Evolutionary conservation across 768 basidiomycete genomes (phyloP).

Genomic region (Rickenella mellea): DNA sequence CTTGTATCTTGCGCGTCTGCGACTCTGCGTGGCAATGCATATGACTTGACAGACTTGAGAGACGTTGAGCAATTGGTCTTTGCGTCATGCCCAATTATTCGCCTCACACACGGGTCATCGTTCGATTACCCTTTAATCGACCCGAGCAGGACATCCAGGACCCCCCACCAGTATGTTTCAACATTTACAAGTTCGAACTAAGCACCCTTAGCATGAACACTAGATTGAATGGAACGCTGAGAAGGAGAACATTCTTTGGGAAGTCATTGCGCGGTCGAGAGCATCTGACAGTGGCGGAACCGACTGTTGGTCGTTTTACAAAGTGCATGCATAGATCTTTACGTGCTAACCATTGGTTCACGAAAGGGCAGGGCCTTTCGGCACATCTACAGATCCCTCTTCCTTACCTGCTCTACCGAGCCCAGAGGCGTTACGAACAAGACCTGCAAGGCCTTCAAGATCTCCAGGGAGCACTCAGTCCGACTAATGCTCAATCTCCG

Average conservation of each 20-base stretch:
- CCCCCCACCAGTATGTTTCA: slow-evolving; percentile 54
- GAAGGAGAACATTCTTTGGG: slow-evolving; percentile 82
- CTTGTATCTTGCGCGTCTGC: too few relatives aligned
- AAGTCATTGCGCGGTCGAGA: slow-evolving; percentile 73
- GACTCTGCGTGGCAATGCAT: too few relatives aligned
- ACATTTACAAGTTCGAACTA: neutral
- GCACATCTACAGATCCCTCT: slow-evolving; percentile 72
- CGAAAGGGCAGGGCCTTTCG: slow-evolving; percentile 74
- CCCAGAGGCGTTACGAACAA: slow-evolving; percentile 77
- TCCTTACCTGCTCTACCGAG: slow-evolving; percentile 77
- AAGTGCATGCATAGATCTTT: neutral
- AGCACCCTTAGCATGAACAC: neutral
- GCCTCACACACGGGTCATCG: slow-evolving; percentile 75
- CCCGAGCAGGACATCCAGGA: slow-evolving; percentile 60
- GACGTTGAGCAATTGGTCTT: too few relatives aligned
- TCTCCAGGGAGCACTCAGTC: slow-evolving; percentile 52
- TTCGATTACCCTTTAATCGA: slow-evolving; percentile 70
- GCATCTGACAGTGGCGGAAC: slow-evolving; percentile 63
- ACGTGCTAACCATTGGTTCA: neutral
- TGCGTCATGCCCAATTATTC: too few relatives aligned
- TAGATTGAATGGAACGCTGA: slow-evolving; percentile 82
- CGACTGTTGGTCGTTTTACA: slow-evolving; percentile 51
- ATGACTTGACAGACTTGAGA: too few relatives aligned
- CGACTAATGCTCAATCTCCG: slow-evolving; percentile 29
- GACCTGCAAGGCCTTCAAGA: slow-evolving; percentile 73